Conservation (phyloP, 768 basidiomycete species). For the Amanita thiersii region DNA sequence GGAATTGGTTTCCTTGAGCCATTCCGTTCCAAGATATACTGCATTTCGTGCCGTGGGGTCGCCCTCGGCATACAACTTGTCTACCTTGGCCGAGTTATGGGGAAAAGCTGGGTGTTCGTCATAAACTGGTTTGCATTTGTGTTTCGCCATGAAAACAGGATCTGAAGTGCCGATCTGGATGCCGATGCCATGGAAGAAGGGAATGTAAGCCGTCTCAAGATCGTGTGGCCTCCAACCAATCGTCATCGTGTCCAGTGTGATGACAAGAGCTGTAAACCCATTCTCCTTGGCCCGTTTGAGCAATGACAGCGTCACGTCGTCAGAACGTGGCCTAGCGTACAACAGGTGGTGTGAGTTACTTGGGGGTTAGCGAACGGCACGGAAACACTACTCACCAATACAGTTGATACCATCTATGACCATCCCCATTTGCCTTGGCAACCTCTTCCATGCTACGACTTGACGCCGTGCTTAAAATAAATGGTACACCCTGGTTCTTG, state of each 20-base stretch:
- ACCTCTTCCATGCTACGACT: constrained; percentile 69
- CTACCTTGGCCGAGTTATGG: constrained; percentile 41
- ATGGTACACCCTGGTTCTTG: constrained; percentile 52
- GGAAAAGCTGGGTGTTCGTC: constrained; percentile 44
- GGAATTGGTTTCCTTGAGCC: constrained; percentile 56
- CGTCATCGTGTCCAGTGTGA: constrained; percentile 69
- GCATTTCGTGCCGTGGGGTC: constrained; percentile 34
- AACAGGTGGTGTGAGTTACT: constrained; percentile 2
- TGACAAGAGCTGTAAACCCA: constrained; percentile 65
- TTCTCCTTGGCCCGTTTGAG: constrained; percentile 56
- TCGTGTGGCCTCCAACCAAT: constrained; percentile 78
- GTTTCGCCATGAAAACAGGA: constrained; percentile 67
- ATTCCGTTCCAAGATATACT: constrained; percentile 46
- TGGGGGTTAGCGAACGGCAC: neutral
- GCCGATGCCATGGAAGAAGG: constrained; percentile 60
- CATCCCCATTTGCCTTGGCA: constrained; percentile 61
- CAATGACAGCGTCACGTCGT: constrained; percentile 57
- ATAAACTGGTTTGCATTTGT: constrained; percentile 35
- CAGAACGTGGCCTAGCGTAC: constrained; percentile 44
- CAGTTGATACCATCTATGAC: constrained; percentile 73
- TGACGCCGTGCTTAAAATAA: constrained; percentile 71
- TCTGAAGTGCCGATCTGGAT: constrained; percentile 63
- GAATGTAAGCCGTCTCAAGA: constrained; percentile 53
- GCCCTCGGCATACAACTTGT: constrained; percentile 32
- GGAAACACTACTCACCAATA: constrained; percentile 53